These are phyloP conservation scores for Torulaspora franciscae DNA, from an alignment of 805 yeast genomes.

Conservation along the genomic window DNA sequence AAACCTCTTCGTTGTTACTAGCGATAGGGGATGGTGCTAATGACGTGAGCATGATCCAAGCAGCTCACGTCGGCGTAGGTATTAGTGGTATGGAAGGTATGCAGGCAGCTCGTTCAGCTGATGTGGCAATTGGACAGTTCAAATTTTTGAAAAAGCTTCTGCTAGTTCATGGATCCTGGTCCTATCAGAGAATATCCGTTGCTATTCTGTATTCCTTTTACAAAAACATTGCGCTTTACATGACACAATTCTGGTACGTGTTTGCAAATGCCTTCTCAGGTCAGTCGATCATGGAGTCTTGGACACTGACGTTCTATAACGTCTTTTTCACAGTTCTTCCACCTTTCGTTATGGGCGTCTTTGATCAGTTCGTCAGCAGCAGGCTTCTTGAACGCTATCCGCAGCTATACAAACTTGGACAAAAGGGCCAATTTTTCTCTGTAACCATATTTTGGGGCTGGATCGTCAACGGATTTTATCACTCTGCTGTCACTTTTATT, in stretches of 20 bases:
- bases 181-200: slow-evolving; percentile 87
- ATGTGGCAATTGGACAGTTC: slow-evolving; percentile 94
- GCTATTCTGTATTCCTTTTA: slow-evolving; percentile 93
- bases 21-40: slow-evolving; percentile 99
- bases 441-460: slow-evolving; percentile 95
- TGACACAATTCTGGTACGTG: slow-evolving; percentile 98
- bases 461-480: slow-evolving; percentile 93
- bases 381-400: slow-evolving; percentile 88
- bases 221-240: slow-evolving; percentile 89
- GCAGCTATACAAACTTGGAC: slow-evolving; percentile 86
- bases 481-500: slow-evolving; percentile 77
- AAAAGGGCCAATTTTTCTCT: slow-evolving; percentile 80
- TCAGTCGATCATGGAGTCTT: slow-evolving; percentile 91
- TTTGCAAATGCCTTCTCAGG: slow-evolving; percentile 91
- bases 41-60: slow-evolving; percentile 98
- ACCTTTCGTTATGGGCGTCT: slow-evolving; percentile 92
- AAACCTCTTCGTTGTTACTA: slow-evolving; percentile 63
- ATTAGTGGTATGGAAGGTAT: slow-evolving; percentile 99
- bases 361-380: slow-evolving; percentile 93
- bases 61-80: slow-evolving; percentile 99
- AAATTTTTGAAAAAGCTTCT: slow-evolving; percentile 74
- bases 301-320: slow-evolving; percentile 96
- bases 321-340: slow-evolving; percentile 92
- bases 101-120: slow-evolving; percentile 99
- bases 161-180: slow-evolving; percentile 96